Percentiles rank a stretch among this genome's conserved stretches.
Conservation (phyloP, 2,329 filamentous ascomycete genomes). For the Conoideocrella luteorostrata region DNA sequence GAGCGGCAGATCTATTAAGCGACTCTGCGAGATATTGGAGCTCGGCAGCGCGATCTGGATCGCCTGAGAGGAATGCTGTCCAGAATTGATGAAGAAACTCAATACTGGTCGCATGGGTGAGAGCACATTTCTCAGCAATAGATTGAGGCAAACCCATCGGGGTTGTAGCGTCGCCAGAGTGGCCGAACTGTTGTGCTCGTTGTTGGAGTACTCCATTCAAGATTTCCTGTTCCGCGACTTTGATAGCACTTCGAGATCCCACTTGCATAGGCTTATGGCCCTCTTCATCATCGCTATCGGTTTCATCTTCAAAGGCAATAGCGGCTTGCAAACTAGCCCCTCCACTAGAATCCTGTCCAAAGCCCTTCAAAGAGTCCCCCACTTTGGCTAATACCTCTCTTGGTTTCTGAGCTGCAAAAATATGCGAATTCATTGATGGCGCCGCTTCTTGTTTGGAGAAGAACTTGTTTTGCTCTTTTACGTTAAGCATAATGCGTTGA, state of each 20-base stretch:
- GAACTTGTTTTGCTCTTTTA: constrained; percentile 81
- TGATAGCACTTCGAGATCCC: constrained; percentile 62
- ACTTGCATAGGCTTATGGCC: constrained; percentile 49
- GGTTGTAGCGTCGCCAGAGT: constrained; percentile 38
- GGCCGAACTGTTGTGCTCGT: constrained; percentile 51
- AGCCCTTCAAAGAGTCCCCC: constrained; percentile 51
- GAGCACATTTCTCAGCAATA: constrained; percentile 50
- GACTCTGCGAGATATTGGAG: constrained; percentile 78
- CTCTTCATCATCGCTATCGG: constrained; percentile 61
- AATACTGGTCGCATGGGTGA: constrained; percentile 85
- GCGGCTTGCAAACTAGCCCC: constrained; percentile 55
- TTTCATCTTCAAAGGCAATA: constrained; percentile 65
- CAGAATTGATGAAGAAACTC: constrained; percentile 99
- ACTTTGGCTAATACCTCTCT: constrained; percentile 60
- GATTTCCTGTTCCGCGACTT: constrained; percentile 59
- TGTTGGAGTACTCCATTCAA: constrained; percentile 58
- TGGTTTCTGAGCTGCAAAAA: constrained; percentile 66
- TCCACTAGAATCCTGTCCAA: constrained; percentile 40
- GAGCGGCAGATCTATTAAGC: constrained; percentile 65
- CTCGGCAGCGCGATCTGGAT: constrained; percentile 72
- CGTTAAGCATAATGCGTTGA: constrained; percentile 73
- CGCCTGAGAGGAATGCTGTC: constrained; percentile 83
- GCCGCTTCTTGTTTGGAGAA: constrained; percentile 57
- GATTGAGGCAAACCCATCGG: constrained; percentile 50
- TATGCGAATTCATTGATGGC: constrained; percentile 35